Evolutionary conservation across 176 grass and related monocot species (phyloP), one percentile per base, ranked within the genome.

Genomic region (Avena insularis): DNA sequence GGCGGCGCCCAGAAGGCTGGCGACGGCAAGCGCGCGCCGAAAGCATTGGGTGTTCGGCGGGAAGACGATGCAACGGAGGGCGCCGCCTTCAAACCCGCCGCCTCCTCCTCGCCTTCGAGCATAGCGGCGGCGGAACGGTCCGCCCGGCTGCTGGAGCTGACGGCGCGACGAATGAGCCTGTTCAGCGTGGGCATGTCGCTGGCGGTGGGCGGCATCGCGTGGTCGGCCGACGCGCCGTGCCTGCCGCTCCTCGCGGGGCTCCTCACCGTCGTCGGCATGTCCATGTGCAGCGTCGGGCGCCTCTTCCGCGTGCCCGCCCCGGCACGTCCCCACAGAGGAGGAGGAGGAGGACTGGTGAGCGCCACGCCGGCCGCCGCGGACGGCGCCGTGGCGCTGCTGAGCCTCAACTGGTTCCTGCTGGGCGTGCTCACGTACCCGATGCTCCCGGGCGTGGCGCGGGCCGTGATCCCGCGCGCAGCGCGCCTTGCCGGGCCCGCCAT

Each of bases 331-430:
- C 82, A 17, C 83, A 59, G 33, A 35, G 33, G 33, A 35, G 25
- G 25, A 25, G 25, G 33, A 64, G 77, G 71, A 78, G 54, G 54
- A 10, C 9, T 8, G 57, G 57, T 20, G 56, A n/a, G 19, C 7
- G 19, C 56, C 19, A 2, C 56, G 20, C 57, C 57, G 57, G 57
- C 60, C 60, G 60, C 60, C 20, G 59, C 59, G 9, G 59, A 21
- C n/a, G 88, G 86, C 48, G 90, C 88, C 12, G 86, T 91, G 15
- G 90, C 84, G 53, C 82, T 95, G 43, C 90, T 95, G 1, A 79
- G 93, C 54, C 70, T 95, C 40, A 95, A 95, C 88, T 95, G 90
- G 76, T 91, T 95, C 88, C 85, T 95, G 14, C 88, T 95, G 3
- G 93, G 93, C 21, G 68, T 80, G 6, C 70, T 95, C 63, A 82